Percentiles rank a stretch among this genome's conserved stretches.
Evolutionary conservation across 148 eudicot species (phyloP).

Genomic region (Talinum fruticosum): DNA sequence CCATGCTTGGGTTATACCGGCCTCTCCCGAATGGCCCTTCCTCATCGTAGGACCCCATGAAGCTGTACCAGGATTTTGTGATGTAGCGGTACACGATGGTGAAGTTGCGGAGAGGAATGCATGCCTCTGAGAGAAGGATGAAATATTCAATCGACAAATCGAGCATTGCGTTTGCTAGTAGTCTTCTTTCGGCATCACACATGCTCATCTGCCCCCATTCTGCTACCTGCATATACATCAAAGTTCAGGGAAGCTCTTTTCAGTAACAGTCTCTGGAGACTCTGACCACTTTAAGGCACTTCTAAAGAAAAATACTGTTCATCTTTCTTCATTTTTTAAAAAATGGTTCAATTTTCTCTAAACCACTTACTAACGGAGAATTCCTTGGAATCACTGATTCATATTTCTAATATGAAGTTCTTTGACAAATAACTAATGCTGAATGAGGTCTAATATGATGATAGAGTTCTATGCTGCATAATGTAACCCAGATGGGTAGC

Average conservation of each 20-base stretch:
- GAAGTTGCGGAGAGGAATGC: conserved; percentile 49
- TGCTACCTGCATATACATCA: conserved; percentile 19
- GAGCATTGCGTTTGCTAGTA: conserved; percentile 50
- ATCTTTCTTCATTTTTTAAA: no score
- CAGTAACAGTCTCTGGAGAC: no score
- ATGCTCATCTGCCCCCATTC: conserved; percentile 55
- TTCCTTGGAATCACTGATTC: background rate
- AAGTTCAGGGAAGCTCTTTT: background rate
- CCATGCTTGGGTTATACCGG: conserved; percentile 38
- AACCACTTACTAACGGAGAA: no score
- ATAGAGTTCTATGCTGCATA: background rate
- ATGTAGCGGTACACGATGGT: conserved; percentile 39
- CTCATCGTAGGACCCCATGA: conserved; percentile 48
- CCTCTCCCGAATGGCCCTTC: conserved; percentile 46
- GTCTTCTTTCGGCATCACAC: conserved; percentile 57
- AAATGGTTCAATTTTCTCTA: no score
- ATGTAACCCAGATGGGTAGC: background rate
- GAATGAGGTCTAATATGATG: background rate
- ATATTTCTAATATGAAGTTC: no score
- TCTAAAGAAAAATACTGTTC: no score
- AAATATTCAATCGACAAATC: conserved; percentile 46
- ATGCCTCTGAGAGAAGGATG: conserved; percentile 44
- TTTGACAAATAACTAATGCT: background rate
- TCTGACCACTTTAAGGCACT: background rate
- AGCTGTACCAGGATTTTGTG: conserved; percentile 38